Evolutionary conservation across 1,139 yeast genomes (phyloP).

Genomic region (Magnusiomyces sp.): DNA sequence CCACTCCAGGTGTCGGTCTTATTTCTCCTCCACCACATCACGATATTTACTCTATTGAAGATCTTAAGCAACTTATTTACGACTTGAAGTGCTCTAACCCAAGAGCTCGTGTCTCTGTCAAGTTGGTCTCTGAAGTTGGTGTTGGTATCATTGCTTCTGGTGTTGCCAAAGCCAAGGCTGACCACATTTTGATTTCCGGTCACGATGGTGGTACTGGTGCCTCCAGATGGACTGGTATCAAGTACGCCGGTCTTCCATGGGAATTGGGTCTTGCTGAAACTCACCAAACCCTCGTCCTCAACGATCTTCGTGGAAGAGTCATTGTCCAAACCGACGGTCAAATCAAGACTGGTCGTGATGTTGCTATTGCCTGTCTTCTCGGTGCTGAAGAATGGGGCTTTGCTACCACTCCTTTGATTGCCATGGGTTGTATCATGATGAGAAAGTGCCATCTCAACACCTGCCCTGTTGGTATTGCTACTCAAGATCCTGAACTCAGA

Average conservation of each 20-base stretch:
- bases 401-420: slow-evolving; percentile 94
- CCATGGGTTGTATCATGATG: slow-evolving; percentile 96
- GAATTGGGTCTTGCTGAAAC: slow-evolving; percentile 97
- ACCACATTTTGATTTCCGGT: slow-evolving; percentile 89
- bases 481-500: slow-evolving; percentile 93
- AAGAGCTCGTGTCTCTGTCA: slow-evolving; percentile 92
- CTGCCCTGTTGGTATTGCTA: slow-evolving; percentile 98
- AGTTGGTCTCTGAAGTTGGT: slow-evolving; percentile 95
- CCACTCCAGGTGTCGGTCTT: slow-evolving; percentile 94
- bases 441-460: slow-evolving; percentile 88
- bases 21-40: slow-evolving; percentile 99
- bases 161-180: slow-evolving; percentile 98
- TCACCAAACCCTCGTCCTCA: slow-evolving; percentile 91
- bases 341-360: slow-evolving; percentile 90
- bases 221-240: slow-evolving; percentile 93
- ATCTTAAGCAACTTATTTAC: slow-evolving; percentile 90
- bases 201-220: slow-evolving; percentile 99
- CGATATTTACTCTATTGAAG: slow-evolving; percentile 96
- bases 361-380: slow-evolving; percentile 87
- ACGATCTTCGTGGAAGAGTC: slow-evolving; percentile 92
- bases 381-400: slow-evolving; percentile 99
- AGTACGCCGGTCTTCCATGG: slow-evolving; percentile 98
- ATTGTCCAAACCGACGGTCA: slow-evolving; percentile 97
- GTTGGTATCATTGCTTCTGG: slow-evolving; percentile 99
- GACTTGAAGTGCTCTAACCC: slow-evolving; percentile 97